phyloP scores from a whole-genome alignment of 2,329 filamentous ascomycete genomes.

The Biscogniauxia marginata region DNA sequence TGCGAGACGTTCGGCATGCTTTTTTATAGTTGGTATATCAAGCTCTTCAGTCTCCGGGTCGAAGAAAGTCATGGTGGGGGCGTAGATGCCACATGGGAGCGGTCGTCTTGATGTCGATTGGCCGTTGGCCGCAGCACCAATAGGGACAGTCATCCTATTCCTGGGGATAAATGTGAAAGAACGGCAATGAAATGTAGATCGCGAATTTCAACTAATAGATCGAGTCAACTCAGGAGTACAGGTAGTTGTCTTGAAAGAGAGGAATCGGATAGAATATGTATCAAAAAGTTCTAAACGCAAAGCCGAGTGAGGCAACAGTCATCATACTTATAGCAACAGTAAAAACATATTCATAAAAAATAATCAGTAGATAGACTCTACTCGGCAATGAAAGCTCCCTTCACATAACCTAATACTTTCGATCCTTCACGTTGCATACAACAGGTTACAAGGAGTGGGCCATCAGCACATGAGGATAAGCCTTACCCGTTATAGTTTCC shows the following conservation, averaged over 20 bases:
- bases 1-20: slow-evolving; percentile 75
- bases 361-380: slow-evolving; percentile 12
- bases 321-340: slow-evolving; percentile 35
- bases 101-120: slow-evolving; percentile 46
- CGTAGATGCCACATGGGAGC: slow-evolving; percentile 80
- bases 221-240: background rate
- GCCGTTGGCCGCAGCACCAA: slow-evolving; percentile 31
- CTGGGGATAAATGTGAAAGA: background rate
- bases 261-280: slow-evolving; percentile 15
- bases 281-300: slow-evolving; percentile 9
- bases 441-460: slow-evolving; percentile 29
- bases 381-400: background rate
- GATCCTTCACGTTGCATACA: slow-evolving; percentile 23
- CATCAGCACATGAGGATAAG: slow-evolving; percentile 16
- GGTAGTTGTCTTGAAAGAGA: slow-evolving; percentile 5
- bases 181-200: background rate
- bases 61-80: slow-evolving; percentile 90
- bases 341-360: no score
- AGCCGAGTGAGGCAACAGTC: slow-evolving; percentile 12
- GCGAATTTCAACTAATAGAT: background rate
- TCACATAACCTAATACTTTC: slow-evolving; percentile 35
- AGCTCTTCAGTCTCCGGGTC: slow-evolving; percentile 79
- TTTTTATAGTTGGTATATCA: slow-evolving; percentile 76
- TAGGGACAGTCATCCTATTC: slow-evolving; percentile 36
- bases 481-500: slow-evolving; percentile 26